phyloP scores from a whole-genome alignment of 2,329 filamentous ascomycete species.

The Apiospora malaysiana region DNA sequence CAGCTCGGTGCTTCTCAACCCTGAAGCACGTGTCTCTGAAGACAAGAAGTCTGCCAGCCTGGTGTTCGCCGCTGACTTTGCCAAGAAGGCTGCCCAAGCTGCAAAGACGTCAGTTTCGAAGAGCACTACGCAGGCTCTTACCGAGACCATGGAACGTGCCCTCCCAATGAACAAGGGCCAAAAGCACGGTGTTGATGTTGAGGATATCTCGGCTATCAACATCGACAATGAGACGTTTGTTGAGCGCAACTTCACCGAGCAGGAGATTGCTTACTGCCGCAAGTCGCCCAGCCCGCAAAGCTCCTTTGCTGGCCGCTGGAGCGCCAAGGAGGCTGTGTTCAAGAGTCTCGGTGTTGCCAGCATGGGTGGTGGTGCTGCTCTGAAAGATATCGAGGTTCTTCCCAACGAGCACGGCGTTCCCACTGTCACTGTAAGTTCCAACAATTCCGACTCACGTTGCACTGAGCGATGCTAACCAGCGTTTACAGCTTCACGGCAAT shows the following conservation, averaged over 20 bases:
- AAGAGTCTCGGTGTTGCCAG: constrained; percentile 90
- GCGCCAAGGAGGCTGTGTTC: constrained; percentile 98
- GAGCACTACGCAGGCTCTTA: constrained; percentile 71
- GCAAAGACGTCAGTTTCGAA: constrained; percentile 54
- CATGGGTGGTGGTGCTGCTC: constrained; percentile 84
- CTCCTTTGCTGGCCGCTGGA: constrained; percentile 95
- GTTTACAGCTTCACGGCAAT: constrained; percentile 78
- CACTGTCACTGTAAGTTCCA: constrained; percentile 74
- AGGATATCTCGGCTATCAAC: constrained; percentile 86
- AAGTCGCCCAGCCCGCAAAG: constrained; percentile 81
- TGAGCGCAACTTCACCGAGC: constrained; percentile 88
- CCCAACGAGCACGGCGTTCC: constrained; percentile 84
- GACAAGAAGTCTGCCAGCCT: constrained; percentile 88
- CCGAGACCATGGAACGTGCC: constrained; percentile 76
- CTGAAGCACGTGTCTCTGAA: constrained; percentile 80
- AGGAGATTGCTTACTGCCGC: constrained; percentile 86
- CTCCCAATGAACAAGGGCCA: constrained; percentile 59
- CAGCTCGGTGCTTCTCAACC: constrained; percentile 89
- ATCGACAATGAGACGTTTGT: constrained; percentile 94
- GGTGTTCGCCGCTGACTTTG: constrained; percentile 72
- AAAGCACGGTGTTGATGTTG: constrained; percentile 92
- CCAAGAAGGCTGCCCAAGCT: constrained; percentile 64
- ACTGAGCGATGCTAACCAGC: constrained; percentile 43
- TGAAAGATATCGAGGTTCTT: constrained; percentile 94
- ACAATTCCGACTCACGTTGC: constrained; percentile 22